These are phyloP conservation scores for Suillus subalutaceus DNA, from an alignment of 768 basidiomycete species.

Conservation along the genomic window DNA sequence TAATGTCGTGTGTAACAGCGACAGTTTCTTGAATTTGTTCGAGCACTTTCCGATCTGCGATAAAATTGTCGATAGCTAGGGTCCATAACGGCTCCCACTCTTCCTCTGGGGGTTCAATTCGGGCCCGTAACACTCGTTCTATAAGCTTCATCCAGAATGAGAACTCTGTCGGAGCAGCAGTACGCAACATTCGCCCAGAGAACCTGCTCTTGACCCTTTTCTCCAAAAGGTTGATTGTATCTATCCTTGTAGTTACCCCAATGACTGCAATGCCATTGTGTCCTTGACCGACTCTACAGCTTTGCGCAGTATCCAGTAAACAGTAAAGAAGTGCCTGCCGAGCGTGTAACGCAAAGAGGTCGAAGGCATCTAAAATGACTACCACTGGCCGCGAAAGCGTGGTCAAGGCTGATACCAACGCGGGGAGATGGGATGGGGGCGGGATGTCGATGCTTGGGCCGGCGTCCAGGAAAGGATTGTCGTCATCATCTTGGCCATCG, in stretches of 20 bases:
- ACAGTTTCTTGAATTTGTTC: conserved; percentile 60
- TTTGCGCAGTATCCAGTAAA: conserved; percentile 91
- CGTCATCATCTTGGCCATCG: conserved; percentile 30
- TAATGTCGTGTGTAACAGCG: conserved; percentile 60
- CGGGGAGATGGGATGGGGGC: conserved; percentile 70
- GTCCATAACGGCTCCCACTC: conserved; percentile 71
- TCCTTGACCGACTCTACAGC: conserved; percentile 61
- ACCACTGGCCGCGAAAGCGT: conserved; percentile 80
- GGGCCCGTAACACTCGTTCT: conserved; percentile 43
- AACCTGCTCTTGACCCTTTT: conserved; percentile 98
- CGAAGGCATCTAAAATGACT: conserved; percentile 89
- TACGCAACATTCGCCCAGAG: conserved; percentile 86
- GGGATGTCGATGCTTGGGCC: conserved; percentile 46
- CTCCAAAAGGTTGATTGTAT: conserved; percentile 87
- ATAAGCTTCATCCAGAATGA: conserved; percentile 55
- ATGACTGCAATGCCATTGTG: conserved; percentile 80
- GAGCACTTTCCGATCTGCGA: conserved; percentile 49
- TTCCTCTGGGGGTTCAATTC: conserved; percentile 30
- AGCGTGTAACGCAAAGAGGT: conserved; percentile 89
- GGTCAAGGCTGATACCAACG: conserved; percentile 74
- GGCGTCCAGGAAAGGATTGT: conserved; percentile 53
- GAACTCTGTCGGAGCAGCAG: conserved; percentile 58
- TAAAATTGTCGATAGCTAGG: conserved; percentile 55
- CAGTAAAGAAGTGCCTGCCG: conserved; percentile 95
- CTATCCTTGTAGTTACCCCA: conserved; percentile 84